A percentile compares a stretch with the other conserved stretches of the same genome.
phyloP scores from a whole-genome alignment of 331 rosid genomes.

The Malus hybrid region DNA sequence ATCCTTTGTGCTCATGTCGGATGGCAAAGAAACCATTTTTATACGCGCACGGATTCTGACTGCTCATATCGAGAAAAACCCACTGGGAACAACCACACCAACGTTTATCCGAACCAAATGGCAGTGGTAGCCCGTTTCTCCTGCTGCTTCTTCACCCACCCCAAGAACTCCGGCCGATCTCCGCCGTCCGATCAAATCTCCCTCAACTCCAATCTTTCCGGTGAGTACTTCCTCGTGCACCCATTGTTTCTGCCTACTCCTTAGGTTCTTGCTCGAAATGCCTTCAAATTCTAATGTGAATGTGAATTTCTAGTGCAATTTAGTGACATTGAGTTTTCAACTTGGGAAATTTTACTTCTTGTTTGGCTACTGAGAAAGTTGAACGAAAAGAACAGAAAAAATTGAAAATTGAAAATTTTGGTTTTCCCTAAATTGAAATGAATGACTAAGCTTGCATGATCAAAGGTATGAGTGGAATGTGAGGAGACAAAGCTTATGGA shows the following conservation, averaged over 20 bases:
- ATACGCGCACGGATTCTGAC: neutral
- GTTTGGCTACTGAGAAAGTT: neutral
- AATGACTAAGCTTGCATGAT: neutral
- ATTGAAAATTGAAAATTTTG: neutral
- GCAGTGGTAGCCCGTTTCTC: slow-evolving; percentile 60
- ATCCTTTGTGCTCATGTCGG: neutral
- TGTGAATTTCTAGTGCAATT: neutral
- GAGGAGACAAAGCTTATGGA: neutral
- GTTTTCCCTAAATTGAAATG: neutral
- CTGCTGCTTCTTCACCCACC: slow-evolving; percentile 38
- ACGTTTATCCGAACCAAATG: slow-evolving; percentile 42
- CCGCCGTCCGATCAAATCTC: slow-evolving; percentile 22
- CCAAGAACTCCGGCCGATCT: slow-evolving; percentile 27
- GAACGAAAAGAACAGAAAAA: neutral
- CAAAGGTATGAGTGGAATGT: neutral
- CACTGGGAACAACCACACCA: neutral
- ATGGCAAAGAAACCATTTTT: neutral
- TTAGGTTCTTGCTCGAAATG: neutral
- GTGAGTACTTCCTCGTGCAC: slow-evolving; percentile 14
- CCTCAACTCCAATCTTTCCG: slow-evolving; percentile 21
- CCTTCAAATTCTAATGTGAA: neutral
- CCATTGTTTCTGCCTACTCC: neutral
- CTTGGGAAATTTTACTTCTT: neutral
- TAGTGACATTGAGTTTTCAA: neutral
- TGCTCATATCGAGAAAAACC: neutral